Evolutionary conservation across 2,329 filamentous ascomycete genomes (phyloP), one percentile per base, ranked within the genome.

Genomic region (Fusarium acutatum): DNA sequence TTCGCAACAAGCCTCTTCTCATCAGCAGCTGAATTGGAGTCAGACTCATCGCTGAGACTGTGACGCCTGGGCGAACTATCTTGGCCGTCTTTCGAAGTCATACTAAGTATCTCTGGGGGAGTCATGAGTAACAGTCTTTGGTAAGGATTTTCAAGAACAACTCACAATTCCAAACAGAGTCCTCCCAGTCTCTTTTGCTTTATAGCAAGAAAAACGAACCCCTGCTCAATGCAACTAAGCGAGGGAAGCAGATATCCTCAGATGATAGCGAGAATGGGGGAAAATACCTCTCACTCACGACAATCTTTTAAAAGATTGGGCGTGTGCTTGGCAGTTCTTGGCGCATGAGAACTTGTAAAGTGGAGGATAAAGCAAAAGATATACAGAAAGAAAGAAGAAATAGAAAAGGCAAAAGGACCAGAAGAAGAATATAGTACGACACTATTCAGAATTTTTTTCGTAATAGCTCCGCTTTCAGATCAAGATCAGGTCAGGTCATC

Each of bases 1-100:
- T 92, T 93, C 62, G 89, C 85, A 47, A 93, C 84, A 28, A 94
- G 83, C 72, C 85, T 87, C 74, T 84, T 85, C 81, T 93, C 85
- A n/a, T 80, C 72, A 18, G 44, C 61, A 13, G 56, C 60, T n/a
- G 61, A 71, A 43, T 73, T 67, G 22, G 60, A 37, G 54, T 64
- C 66, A 50, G 60, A 53, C 56, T 77, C 75, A 34, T 74, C 72
- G 49, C 59, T 71, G 30, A 77, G 64, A 49, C 68, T 71, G 20
- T 69, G 66, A 49, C 61, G 59, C 38, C 68, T 60, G 9, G 67
- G 73, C 64, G 71, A 67, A 47, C 53, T 61, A 56, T 65, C 64
- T 34, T 67, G 35, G 40, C 41, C 69, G 14, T 54, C 67, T 30
- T 69, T 69, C 14, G 26, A 59, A 49, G 59, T 53, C 73, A 75